phyloP scores from a whole-genome alignment of 2,329 filamentous ascomycete genomes.

The Cryphonectria naterciae region DNA sequence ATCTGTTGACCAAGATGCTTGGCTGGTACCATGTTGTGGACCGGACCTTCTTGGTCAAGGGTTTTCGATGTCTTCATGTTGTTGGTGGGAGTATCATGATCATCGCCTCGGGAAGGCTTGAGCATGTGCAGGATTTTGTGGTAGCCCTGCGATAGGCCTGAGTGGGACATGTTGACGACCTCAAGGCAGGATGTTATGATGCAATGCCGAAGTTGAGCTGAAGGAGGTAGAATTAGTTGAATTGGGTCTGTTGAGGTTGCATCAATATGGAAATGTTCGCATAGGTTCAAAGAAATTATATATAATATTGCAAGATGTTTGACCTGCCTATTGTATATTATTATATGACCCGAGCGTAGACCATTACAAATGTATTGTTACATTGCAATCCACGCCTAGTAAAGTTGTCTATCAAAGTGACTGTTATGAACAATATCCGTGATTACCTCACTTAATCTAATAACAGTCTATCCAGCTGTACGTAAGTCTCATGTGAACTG shows the following conservation, averaged over 20 bases:
- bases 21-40: background rate
- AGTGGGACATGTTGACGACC: background rate
- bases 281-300: no score
- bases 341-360: no score
- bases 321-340: no score
- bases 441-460: background rate
- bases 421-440: no score
- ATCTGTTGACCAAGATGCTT: background rate
- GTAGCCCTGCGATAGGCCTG: background rate
- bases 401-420: no score
- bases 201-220: background rate
- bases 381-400: background rate
- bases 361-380: no score
- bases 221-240: background rate
- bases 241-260: background rate
- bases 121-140: background rate
- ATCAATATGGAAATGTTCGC: background rate
- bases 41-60: background rate
- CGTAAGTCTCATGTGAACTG: background rate
- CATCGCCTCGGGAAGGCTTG: background rate
- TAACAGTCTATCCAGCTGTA: background rate
- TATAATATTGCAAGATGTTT: no score
- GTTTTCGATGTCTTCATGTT: background rate
- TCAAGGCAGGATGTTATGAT: background rate
- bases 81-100: background rate